phyloP scores from a whole-genome alignment of 257 asterid species.

The Solanum chiquidenum region DNA sequence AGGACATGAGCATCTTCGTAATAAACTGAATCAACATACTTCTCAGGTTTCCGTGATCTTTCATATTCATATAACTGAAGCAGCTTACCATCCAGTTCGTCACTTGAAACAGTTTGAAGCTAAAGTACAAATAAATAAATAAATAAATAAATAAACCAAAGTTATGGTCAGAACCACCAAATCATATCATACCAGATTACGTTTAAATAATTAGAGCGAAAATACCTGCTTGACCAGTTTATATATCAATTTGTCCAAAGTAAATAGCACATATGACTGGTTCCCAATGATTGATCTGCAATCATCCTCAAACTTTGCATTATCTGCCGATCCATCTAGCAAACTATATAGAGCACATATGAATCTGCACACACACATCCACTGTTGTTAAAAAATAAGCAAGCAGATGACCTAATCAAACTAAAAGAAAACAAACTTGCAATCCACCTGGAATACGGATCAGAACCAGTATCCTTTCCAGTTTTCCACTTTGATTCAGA shows the following conservation, averaged over 20 bases:
- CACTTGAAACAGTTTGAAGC: constrained; percentile 43
- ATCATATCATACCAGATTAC: not conserved
- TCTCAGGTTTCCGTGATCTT: constrained; percentile 29
- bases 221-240: constrained; percentile 18
- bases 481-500: constrained; percentile 10
- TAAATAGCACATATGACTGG: constrained; percentile 18
- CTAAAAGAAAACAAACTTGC: not conserved
- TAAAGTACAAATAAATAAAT: not conserved
- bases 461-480: constrained; percentile 10
- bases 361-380: constrained; percentile 8
- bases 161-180: not conserved
- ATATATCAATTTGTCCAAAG: constrained; percentile 16
- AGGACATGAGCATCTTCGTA: constrained; percentile 36
- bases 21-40: constrained; percentile 31
- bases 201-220: not conserved
- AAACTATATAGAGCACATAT: constrained; percentile 9
- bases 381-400: not conserved
- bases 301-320: constrained; percentile 20
- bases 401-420: not conserved
- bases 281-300: constrained; percentile 14
- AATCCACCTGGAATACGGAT: constrained; percentile 20
- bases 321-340: constrained; percentile 18
- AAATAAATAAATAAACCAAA: not conserved
- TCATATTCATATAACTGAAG: constrained; percentile 39
- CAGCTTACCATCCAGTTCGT: constrained; percentile 34